Conservation (phyloP, 768 basidiomycete species). For the Trametes cinnabarina region DNA sequence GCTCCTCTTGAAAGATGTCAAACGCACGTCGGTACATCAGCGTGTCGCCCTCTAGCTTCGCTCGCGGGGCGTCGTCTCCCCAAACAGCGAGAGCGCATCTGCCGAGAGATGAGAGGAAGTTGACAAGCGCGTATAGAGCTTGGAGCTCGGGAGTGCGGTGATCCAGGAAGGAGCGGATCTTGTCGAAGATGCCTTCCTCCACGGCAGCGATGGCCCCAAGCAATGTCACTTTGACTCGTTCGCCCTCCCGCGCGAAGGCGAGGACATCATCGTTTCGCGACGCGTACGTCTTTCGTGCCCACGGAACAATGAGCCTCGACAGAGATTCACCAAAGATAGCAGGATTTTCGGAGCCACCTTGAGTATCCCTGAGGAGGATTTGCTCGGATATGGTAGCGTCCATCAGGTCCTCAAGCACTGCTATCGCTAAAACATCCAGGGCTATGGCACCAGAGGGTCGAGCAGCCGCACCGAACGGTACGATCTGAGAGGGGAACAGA, state of each 20-base stretch:
- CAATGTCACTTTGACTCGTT: background rate
- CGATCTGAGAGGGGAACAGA: background rate
- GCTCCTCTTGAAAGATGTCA: background rate
- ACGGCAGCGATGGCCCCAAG: background rate
- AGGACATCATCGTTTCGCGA: background rate
- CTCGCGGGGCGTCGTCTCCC: background rate
- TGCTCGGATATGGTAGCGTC: background rate
- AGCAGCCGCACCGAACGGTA: background rate
- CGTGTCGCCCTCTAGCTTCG: background rate
- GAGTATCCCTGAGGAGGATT: background rate
- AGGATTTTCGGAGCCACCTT: background rate
- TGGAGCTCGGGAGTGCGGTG: background rate
- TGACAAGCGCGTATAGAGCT: background rate
- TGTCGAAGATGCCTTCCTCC: background rate
- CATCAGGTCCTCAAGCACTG: background rate
- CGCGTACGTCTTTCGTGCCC: background rate
- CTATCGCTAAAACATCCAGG: background rate
- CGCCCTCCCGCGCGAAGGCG: background rate
- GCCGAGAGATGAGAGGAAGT: background rate
- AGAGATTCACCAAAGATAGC: background rate
- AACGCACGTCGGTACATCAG: background rate
- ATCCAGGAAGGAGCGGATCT: background rate
- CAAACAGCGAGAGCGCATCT: background rate
- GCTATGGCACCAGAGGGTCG: background rate
- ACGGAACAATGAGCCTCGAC: background rate